A percentile compares a stretch with the other conserved stretches of the same genome.
These are phyloP conservation scores for Trametes cinnabarina DNA, from an alignment of 768 basidiomycete genomes.

Conservation along the genomic window DNA sequence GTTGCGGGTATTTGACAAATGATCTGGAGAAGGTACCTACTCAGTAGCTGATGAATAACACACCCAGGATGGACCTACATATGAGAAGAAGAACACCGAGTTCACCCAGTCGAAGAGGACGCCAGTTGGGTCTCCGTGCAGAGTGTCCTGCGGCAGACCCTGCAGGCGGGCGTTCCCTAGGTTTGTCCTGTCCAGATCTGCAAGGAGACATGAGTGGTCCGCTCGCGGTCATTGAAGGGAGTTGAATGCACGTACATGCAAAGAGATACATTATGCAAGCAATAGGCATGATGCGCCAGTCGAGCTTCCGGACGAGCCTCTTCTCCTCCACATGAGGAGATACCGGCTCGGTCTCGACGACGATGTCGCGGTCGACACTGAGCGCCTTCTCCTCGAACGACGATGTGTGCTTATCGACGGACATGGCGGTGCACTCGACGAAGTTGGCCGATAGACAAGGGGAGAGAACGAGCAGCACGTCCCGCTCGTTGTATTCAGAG, in stretches of 20 bases:
- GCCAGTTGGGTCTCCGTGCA: constrained; percentile 68
- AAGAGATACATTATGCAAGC: constrained; percentile 73
- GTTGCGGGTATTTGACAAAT: constrained; percentile 68
- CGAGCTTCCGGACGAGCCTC: constrained; percentile 61
- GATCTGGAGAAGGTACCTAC: constrained; percentile 44
- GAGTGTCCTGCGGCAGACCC: constrained; percentile 59
- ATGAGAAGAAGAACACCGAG: constrained; percentile 77
- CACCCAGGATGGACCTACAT: constrained; percentile 42
- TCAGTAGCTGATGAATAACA: background rate
- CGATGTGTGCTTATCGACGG: constrained; percentile 9
- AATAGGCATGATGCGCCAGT: constrained; percentile 66
- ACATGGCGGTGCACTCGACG: constrained; percentile 6
- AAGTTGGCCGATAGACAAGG: background rate
- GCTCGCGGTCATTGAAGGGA: too few relatives aligned
- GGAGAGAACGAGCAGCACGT: background rate
- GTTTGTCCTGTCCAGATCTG: constrained; percentile 71
- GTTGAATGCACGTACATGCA: constrained; percentile 52
- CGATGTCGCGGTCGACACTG: background rate
- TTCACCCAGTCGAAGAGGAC: constrained; percentile 75
- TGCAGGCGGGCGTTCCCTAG: constrained; percentile 78
- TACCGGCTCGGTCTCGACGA: background rate
- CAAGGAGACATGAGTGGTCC: background rate
- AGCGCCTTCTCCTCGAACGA: constrained; percentile 15
- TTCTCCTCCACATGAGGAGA: constrained; percentile 41
- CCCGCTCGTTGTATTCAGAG: background rate